phyloP scores from a whole-genome alignment of 345 rosid species.

The Clarkia xantiana region DNA sequence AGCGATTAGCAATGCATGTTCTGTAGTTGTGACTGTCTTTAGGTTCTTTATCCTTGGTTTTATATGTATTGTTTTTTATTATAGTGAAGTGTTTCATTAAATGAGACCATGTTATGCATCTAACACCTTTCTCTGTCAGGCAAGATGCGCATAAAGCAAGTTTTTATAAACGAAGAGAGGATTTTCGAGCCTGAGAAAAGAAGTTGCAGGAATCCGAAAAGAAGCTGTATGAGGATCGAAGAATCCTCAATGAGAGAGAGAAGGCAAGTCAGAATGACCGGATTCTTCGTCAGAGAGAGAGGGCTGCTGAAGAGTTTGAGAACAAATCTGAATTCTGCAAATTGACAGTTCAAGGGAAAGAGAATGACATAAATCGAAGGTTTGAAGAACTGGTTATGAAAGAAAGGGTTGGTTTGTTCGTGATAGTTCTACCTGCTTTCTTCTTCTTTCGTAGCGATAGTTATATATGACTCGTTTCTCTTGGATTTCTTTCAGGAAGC shows the following conservation, averaged over 20 bases:
- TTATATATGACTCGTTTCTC: slow-evolving; percentile 1
- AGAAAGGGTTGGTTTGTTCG: slow-evolving; percentile 40
- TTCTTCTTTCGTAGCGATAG: not conserved
- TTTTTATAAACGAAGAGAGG: slow-evolving; percentile 59
- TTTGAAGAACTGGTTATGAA: slow-evolving; percentile 37
- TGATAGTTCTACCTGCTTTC: slow-evolving; percentile 1
- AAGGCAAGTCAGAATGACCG: slow-evolving; percentile 34
- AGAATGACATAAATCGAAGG: slow-evolving; percentile 27
- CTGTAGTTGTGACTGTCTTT: no score
- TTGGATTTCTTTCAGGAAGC: slow-evolving; percentile 32
- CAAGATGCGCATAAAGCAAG: slow-evolving; percentile 64
- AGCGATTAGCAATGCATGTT: no score
- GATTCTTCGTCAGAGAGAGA: slow-evolving; percentile 35
- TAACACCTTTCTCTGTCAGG: slow-evolving; percentile 15
- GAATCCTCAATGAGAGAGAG: slow-evolving; percentile 37
- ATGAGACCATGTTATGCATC: no score
- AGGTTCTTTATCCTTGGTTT: no score
- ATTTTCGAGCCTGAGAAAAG: slow-evolving; percentile 62
- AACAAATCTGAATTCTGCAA: slow-evolving; percentile 31
- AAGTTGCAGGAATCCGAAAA: slow-evolving; percentile 37
- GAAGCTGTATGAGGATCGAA: slow-evolving; percentile 33
- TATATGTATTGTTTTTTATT: no score
- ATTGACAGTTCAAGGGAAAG: slow-evolving; percentile 42
- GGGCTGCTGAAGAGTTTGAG: slow-evolving; percentile 36
- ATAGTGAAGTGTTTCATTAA: no score